Percentiles rank a stretch among this genome's conserved stretches.
Evolutionary conservation across 768 basidiomycete species (phyloP).

Genomic region (Macrolepiota fuliginosa): DNA sequence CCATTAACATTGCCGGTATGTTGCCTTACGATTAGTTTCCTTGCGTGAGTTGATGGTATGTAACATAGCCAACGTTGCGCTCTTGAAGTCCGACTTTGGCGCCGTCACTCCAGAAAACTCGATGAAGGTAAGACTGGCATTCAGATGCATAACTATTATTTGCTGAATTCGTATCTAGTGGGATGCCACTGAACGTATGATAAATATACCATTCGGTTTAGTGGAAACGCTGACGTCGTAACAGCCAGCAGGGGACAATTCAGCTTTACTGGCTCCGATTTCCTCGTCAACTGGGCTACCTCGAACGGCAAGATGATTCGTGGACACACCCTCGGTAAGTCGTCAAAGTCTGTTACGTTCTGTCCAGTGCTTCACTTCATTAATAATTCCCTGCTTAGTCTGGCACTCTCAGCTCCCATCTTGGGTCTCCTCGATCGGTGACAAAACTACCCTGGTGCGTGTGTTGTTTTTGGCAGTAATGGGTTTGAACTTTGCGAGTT

Average conservation of each 20-base stretch:
- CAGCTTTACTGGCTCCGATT: constrained; percentile 28
- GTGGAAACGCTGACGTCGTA: background rate
- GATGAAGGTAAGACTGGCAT: constrained; percentile 29
- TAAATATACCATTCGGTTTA: background rate
- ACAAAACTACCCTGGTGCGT: constrained; percentile 27
- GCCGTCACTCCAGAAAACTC: constrained; percentile 40
- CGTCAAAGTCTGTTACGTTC: constrained; percentile 3
- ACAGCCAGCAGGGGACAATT: constrained; percentile 28
- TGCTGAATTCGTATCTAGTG: constrained; percentile 20
- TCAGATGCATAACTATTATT: background rate
- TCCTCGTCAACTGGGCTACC: constrained; percentile 39
- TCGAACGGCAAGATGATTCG: constrained; percentile 39
- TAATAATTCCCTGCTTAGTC: constrained; percentile 22
- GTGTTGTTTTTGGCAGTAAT: background rate
- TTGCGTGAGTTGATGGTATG: background rate
- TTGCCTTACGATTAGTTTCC: background rate
- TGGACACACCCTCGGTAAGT: constrained; percentile 37
- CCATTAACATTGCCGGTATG: constrained; percentile 25
- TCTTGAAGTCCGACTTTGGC: constrained; percentile 33
- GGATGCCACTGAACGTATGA: constrained; percentile 35
- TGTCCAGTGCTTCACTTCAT: constrained; percentile 21
- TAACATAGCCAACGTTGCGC: constrained; percentile 25
- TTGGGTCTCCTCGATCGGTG: constrained; percentile 33
- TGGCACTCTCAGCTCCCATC: constrained; percentile 38
- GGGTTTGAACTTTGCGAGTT: too few species aligned